A percentile compares a stretch with the other conserved stretches of the same genome.
phyloP scores from a whole-genome alignment of 75 land plant genomes.

The Larix kaempferi region DNA sequence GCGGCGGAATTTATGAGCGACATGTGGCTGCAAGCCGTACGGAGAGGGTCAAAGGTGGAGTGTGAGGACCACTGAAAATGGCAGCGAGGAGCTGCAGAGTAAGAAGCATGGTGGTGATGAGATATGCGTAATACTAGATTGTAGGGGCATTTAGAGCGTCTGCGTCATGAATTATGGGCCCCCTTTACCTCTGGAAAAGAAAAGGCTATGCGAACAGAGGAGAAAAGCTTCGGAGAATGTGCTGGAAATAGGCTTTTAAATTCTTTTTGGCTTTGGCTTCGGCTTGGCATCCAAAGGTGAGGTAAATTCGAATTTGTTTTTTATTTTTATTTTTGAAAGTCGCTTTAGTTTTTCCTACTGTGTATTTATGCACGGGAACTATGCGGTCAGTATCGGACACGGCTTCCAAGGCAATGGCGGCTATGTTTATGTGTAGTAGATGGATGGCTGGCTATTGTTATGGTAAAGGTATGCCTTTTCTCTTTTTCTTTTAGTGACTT shows the following conservation, averaged over 20 bases:
- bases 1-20: conserved; percentile 2
- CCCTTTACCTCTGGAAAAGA: conserved; percentile 1
- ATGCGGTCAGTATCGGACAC: conserved; percentile 13
- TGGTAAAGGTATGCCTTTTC: neutral
- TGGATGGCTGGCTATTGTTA: conserved; percentile 6
- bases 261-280: neutral
- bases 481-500: conserved; percentile 4
- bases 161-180: conserved; percentile 12
- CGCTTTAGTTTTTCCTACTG: neutral
- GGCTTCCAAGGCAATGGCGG: conserved; percentile 13
- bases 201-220: conserved; percentile 8
- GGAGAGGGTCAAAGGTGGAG: neutral
- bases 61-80: conserved; percentile 13
- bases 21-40: conserved; percentile 9
- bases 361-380: neutral
- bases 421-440: conserved; percentile 10
- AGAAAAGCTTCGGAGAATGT: conserved; percentile 1
- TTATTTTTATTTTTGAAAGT: neutral
- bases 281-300: neutral
- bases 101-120: conserved; percentile 8
- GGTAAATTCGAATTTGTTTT: neutral
- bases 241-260: neutral
- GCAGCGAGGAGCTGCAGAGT: conserved; percentile 11
- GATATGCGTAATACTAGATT: conserved; percentile 3
- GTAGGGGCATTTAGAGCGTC: neutral